Base-by-base conservation (phyloP, 352 stramenopile genomes). In the Phytophthora nicotianae region DNA sequence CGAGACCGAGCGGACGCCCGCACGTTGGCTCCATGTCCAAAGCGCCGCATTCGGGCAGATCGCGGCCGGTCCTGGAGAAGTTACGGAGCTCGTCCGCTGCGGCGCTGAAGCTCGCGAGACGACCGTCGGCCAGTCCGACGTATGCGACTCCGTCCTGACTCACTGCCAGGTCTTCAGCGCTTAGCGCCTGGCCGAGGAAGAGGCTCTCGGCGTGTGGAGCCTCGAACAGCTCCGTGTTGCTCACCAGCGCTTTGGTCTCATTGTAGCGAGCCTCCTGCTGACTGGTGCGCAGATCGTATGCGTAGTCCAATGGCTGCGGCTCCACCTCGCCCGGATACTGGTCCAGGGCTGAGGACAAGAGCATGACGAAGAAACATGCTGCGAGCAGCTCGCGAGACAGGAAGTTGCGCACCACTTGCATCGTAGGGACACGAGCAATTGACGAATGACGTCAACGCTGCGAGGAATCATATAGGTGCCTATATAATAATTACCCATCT, bases 281-380 rank as follows among this genome's bases (percentile, higher is more conserved):
- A 17, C 70, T 57, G 23, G 75, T 85, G 56, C 54, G 67, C 16
- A 80, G 54, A 14, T 64, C 65, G 52, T 79, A 86, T 11, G 61
- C 58, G 43, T 45, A 71, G 6, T 72, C 49, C 5, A 81, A 43
- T 42, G 68, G 63, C 23, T 76, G 50, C 2, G 72, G 77, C 1
- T 77, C 72, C 47, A 79, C 71, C 14, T 77, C 58, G 14, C 65
- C 64, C 13, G 73, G 72, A 57, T 76, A 70, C 17, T 86, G 75
- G 58, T 87, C 79, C 29, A 89, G 45, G 2, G 69, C 68, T 0
- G 74, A 77, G 50, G 79, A 86, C 40, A 89, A 42, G 13, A 89
- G 68, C 62, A 80, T 82, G 17, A 80, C 70, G 49, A 80, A 64
- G 42, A 88, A 73, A 51, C 70, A 74, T 41, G 70, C 52, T n/a